Base-by-base conservation (phyloP, 352 stramenopile genomes). In the Phytopythium vexans region DNA sequence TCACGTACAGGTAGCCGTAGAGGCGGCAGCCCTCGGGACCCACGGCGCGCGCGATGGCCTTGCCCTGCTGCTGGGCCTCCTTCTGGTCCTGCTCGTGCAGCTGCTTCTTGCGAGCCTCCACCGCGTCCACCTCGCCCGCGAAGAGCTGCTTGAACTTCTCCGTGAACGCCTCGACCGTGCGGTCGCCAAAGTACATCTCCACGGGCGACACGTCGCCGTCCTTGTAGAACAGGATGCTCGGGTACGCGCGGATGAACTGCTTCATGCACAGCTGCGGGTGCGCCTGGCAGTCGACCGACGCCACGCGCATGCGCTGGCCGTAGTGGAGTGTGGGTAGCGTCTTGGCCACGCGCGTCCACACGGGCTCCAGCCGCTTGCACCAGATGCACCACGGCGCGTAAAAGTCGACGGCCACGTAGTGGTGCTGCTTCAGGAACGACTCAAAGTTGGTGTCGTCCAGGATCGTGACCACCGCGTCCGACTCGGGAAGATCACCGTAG, bases 361-460 rank as follows among this genome's bases (percentile, higher is more conserved):
- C 97, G 0, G 96, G 96, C 64, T 97, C 93, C 33, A 99, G 81
- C 12, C 92, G 81, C 71, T 98, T 92, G 74, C 96, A 99, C 96
- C 96, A 99, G 41, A 98, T 93, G 69, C 96, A 99, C 86, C 88
- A 97, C 9, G 95, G 95, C 37, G 95, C 96, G 78, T 93, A 98
- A 52, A 98, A 97, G 71, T 99, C 92, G 38, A 98, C 86, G 50
- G 98, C 97, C 6, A 97, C 92, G 68, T 98, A 98, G 63, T 98
- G 90, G 69, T 98, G 91, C 37, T 92, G 68, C 47, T 89, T 77
- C 10, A 99, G 51, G 62, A 98, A 99, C 2, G 70, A 57, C 40
- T 98, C 77, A 56, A 98, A 99, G 32, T 74, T 95, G 6, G 78
- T 64, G n/a, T 94, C 77, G 54, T 83, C 86, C 16, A 94, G 66